Evolutionary conservation across 177 flowering plant genomes (phyloP).

Genomic region (Vitis hybrid): DNA sequence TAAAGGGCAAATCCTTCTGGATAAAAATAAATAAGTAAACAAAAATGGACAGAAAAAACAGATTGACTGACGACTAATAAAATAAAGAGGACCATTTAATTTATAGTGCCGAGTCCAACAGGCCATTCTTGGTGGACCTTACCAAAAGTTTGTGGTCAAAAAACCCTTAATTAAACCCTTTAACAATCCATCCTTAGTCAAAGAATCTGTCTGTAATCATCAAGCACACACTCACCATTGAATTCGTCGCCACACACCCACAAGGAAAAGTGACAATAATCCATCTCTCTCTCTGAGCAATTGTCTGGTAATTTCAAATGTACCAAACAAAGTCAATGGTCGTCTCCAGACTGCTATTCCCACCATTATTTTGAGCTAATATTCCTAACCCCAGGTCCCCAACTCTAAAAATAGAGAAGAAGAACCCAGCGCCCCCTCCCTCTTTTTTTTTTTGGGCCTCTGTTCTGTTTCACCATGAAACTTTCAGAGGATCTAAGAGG

Average conservation of each 20-base stretch:
- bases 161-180: slow-evolving; percentile 9
- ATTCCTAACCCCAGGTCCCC: too few relatives aligned
- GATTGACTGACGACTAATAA: too few relatives aligned
- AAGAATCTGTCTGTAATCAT: slow-evolving; percentile 14
- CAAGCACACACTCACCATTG: slow-evolving; percentile 5
- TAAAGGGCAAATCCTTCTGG: not conserved
- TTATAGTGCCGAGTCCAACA: slow-evolving; percentile 2
- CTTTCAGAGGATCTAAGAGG: too few relatives aligned
- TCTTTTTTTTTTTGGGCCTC: not conserved
- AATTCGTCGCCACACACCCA: not conserved
- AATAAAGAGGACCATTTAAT: too few relatives aligned
- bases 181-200: not conserved
- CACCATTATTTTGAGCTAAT: too few relatives aligned
- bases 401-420: not conserved
- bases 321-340: too few relatives aligned
- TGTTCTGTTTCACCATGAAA: too few relatives aligned
- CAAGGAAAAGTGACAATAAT: too few relatives aligned
- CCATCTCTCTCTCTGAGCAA: too few relatives aligned
- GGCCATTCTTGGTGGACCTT: slow-evolving; percentile 4
- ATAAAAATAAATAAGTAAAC: not conserved
- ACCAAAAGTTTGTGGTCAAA: slow-evolving; percentile 4
- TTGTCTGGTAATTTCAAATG: too few relatives aligned
- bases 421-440: not conserved
- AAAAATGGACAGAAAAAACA: too few relatives aligned
- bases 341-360: too few relatives aligned